These are phyloP conservation scores for Myriosclerotinia scirpicola DNA, from an alignment of 2,329 filamentous ascomycete genomes.

Conservation along the genomic window DNA sequence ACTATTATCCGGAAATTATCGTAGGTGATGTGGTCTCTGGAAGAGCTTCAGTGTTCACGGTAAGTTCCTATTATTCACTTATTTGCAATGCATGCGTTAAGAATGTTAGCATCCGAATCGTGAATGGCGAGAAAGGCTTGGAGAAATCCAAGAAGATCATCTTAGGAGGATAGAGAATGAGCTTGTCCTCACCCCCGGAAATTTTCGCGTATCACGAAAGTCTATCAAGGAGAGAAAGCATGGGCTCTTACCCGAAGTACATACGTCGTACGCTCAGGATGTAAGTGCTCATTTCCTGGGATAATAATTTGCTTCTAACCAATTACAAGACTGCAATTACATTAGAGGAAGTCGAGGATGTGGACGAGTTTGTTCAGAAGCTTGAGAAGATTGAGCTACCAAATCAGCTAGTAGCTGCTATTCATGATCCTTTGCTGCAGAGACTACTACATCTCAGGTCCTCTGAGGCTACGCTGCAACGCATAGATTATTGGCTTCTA, in stretches of 20 bases:
- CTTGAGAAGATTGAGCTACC: conserved; percentile 79
- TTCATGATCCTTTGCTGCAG: conserved; percentile 75
- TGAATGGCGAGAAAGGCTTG: conserved; percentile 70
- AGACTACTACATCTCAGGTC: conserved; percentile 70
- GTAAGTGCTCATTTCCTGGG: conserved; percentile 41
- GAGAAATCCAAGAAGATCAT: conserved; percentile 63
- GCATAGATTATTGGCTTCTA: conserved; percentile 60
- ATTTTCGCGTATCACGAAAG: conserved; percentile 64
- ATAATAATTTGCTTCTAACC: conserved; percentile 4
- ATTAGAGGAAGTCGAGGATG: conserved; percentile 75
- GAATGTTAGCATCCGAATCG: conserved; percentile 62
- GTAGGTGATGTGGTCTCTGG: conserved; percentile 66
- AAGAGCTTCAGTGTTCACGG: conserved; percentile 62
- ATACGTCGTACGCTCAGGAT: conserved; percentile 72
- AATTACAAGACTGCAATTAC: conserved; percentile 56
- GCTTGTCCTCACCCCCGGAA: conserved; percentile 46
- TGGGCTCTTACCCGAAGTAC: conserved; percentile 63
- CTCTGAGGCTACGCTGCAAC: conserved; percentile 50
- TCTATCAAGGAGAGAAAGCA: conserved; percentile 48
- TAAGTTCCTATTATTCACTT: conserved; percentile 35
- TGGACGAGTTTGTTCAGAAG: conserved; percentile 66
- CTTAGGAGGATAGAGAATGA: conserved; percentile 49
- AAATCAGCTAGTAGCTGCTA: conserved; percentile 75
- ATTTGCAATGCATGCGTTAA: not conserved
- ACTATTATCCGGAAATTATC: conserved; percentile 88